Base-by-base conservation (phyloP, 108 stramenopile genomes). In the Skeletonema menzelii region DNA sequence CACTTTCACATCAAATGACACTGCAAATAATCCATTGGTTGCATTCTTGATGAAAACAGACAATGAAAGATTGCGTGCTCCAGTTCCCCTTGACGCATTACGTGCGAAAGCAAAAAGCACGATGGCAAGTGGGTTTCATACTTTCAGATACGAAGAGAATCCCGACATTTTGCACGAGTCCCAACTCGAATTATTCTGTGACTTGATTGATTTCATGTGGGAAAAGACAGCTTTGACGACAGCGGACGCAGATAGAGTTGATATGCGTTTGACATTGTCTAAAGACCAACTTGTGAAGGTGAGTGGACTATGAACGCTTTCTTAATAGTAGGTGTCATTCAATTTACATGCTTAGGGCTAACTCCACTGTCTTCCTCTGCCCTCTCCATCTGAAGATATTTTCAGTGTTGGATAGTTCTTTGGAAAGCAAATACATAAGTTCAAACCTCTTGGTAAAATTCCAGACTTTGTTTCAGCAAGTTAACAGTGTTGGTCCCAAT, bases 201-300 rank as follows among this genome's bases (percentile, higher is more conserved):
- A 44, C 2, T 44, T 63, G 4, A 60, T 71, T 10, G 70, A 71
- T 44, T 71, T 71, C 27, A 27, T 71, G 37, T 71, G 70, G 70
- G 20, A 38, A 5, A 40, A 63, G 27, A 71, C 70, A 13, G 38
- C 31, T 14, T 26, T 22, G 8, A 1, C 8, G 34, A 35, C 12
- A 8, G 77, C 94, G 27, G 95, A 96, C 76, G 19, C 47, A 49
- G 97, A 22, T 38, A 24, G 61, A 31, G 62, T 63, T 19, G 70
- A 71, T 14, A 27, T 71, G 61, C 70, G 70, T 3, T 13, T 71
- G 24, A 38, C 70, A n/a, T 20, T 71, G 61, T 40, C 62, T 12
- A 1, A 28, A 27, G 61, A 71, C 1, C 42, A 71, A 13, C 37
- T 71, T 31, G 4, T 13, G 4, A 10, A 42, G 70, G 70, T 71